A percentile compares a stretch with the other conserved stretches of the same genome.
phyloP scores from a whole-genome alignment of 768 basidiomycete species.

The Mycena olivaceomarginata region DNA sequence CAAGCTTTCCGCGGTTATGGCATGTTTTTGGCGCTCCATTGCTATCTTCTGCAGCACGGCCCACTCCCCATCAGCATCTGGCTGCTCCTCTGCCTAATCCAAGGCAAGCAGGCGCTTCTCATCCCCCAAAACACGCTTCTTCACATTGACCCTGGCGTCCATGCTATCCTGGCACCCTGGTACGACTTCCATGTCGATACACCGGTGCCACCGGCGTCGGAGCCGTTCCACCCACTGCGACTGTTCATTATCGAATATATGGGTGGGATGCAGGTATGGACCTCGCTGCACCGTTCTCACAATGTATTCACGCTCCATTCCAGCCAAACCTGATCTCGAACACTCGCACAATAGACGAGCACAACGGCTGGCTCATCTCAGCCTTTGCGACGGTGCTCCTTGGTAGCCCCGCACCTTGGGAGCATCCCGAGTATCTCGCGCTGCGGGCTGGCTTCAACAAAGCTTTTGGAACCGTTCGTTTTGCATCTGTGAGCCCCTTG shows the following conservation, averaged over 20 bases:
- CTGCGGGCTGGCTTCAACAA: slow-evolving; percentile 1
- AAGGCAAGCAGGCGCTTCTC: not conserved
- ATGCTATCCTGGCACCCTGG: slow-evolving; percentile 5
- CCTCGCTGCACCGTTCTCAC: not conserved
- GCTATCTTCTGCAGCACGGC: slow-evolving; percentile 1
- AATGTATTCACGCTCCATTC: no score
- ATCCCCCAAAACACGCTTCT: slow-evolving; percentile 17
- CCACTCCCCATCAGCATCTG: slow-evolving; percentile 26
- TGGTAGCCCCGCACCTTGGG: not conserved
- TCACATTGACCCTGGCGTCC: slow-evolving; percentile 16
- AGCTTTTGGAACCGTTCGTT: not conserved
- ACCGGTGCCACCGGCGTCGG: not conserved
- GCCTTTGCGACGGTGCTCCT: slow-evolving; percentile 1
- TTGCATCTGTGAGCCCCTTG: not conserved
- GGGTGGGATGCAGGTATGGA: not conserved
- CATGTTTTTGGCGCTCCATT: slow-evolving; percentile 20
- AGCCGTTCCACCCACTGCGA: not conserved
- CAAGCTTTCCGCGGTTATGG: slow-evolving; percentile 7
- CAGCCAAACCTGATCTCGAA: slow-evolving; percentile 17
- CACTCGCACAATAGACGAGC: not conserved
- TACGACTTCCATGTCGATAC: not conserved
- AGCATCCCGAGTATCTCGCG: not conserved
- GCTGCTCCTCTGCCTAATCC: slow-evolving; percentile 2
- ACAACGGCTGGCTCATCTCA: not conserved
- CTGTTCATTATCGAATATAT: not conserved